Conservation (phyloP, 116 monocot genomes). For the Dioscorea cayenensis region DNA sequence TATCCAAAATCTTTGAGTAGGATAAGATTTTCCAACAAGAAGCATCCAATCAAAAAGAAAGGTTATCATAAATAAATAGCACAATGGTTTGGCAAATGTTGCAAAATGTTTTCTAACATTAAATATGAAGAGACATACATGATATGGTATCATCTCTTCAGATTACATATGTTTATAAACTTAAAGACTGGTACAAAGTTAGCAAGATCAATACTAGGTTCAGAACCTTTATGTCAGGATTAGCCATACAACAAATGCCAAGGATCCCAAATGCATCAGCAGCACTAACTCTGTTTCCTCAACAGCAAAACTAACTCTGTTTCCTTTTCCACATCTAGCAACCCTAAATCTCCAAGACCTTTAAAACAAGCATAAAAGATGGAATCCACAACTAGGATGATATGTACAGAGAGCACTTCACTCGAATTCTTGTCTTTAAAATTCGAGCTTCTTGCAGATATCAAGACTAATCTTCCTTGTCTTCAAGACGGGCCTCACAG, state of each 20-base stretch:
- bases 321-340: not conserved
- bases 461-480: slow-evolving; percentile 18
- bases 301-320: too few relatives aligned
- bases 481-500: slow-evolving; percentile 20
- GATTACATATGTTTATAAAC: not conserved
- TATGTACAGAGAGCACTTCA: not conserved
- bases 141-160: not conserved
- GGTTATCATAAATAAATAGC: too few relatives aligned
- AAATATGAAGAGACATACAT: too few relatives aligned
- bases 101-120: too few relatives aligned
- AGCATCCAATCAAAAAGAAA: too few relatives aligned
- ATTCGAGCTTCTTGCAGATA: slow-evolving; percentile 72
- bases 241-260: not conserved
- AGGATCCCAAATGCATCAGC: not conserved
- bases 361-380: not conserved
- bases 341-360: not conserved
- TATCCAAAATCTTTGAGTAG: too few relatives aligned
- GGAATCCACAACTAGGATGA: not conserved
- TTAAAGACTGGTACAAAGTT: not conserved
- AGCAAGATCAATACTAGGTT: not conserved
- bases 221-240: not conserved
- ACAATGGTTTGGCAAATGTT: too few relatives aligned
- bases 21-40: too few relatives aligned
- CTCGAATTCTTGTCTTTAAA: slow-evolving; percentile 8
- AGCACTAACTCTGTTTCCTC: too few relatives aligned